These are phyloP conservation scores for Meripilus lineatus DNA, from an alignment of 1,284 basidiomycete species.

Conservation along the genomic window DNA sequence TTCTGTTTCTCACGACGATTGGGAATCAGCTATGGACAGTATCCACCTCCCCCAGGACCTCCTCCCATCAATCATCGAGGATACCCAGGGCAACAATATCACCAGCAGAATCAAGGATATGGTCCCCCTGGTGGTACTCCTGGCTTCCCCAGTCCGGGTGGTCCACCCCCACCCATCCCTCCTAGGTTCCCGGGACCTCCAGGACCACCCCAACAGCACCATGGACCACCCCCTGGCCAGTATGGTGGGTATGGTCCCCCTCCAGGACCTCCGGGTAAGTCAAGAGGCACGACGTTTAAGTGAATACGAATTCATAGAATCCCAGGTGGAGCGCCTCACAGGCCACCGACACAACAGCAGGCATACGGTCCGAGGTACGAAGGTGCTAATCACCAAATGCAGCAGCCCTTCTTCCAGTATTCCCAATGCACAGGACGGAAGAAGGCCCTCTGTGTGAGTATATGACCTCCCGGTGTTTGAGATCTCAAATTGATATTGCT, in stretches of 20 bases:
- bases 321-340: constrained; percentile 36
- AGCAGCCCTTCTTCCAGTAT: constrained; percentile 67
- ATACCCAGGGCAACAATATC: constrained; percentile 11
- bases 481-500: background rate
- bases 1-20: constrained; percentile 9
- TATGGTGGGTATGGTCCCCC: constrained; percentile 26
- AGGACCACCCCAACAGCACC: background rate
- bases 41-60: constrained; percentile 4
- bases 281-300: background rate
- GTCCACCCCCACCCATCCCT: constrained; percentile 10
- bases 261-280: constrained; percentile 25
- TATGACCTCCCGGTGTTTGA: background rate
- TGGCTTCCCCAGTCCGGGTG: too few relatives aligned
- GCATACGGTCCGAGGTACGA: constrained; percentile 63
- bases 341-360: constrained; percentile 62
- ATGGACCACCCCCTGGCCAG: constrained; percentile 15
- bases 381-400: constrained; percentile 41
- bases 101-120: constrained; percentile 13
- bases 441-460: constrained; percentile 74
- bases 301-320: background rate
- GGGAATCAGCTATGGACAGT: constrained; percentile 8
- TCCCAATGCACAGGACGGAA: constrained; percentile 80
- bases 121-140: constrained; percentile 13
- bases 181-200: too few relatives aligned
- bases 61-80: constrained; percentile 8